Conservation (phyloP, 2,329 filamentous ascomycete genomes). For the Rosellinia necatrix region DNA sequence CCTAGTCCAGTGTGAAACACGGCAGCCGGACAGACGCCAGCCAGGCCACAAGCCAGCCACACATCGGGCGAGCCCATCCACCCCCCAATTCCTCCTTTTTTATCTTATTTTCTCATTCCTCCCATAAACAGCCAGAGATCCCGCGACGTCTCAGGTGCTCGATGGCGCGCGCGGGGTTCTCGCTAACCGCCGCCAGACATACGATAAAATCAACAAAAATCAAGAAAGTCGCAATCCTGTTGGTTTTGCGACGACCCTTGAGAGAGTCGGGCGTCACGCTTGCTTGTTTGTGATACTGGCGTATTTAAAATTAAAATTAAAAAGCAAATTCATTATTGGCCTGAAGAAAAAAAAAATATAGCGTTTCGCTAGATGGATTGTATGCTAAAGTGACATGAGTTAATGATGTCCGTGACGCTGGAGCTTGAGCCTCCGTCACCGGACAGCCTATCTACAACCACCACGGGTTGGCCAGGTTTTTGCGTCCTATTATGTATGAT, state of each 20-base stretch:
- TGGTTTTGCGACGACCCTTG: too few species aligned
- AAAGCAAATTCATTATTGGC: background rate
- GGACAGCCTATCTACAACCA: constrained; percentile 25
- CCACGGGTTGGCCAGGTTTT: constrained; percentile 2
- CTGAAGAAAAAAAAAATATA: background rate
- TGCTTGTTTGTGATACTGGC: background rate
- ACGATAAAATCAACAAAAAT: too few species aligned
- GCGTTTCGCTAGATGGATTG: constrained; percentile 7
- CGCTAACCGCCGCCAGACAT: constrained; percentile 10
- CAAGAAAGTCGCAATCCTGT: too few species aligned
- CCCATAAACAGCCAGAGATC: constrained; percentile 6
- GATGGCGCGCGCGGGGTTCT: constrained; percentile 6
- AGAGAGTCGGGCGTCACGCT: too few species aligned
- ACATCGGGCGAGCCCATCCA: too few species aligned
- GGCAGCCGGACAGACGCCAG: constrained; percentile 1
- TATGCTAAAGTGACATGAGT: constrained; percentile 17
- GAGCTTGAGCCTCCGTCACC: constrained; percentile 11
- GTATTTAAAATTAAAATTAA: too few species aligned
- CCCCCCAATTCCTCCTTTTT: too few species aligned
- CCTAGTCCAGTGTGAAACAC: constrained; percentile 11
- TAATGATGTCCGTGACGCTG: constrained; percentile 7
- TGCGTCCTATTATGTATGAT: constrained; percentile 13
- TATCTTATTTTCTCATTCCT: background rate
- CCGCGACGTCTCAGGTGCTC: constrained; percentile 19
- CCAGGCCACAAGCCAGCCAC: too few species aligned